phyloP scores from a whole-genome alignment of 805 yeast species.

The Candida pini region DNA sequence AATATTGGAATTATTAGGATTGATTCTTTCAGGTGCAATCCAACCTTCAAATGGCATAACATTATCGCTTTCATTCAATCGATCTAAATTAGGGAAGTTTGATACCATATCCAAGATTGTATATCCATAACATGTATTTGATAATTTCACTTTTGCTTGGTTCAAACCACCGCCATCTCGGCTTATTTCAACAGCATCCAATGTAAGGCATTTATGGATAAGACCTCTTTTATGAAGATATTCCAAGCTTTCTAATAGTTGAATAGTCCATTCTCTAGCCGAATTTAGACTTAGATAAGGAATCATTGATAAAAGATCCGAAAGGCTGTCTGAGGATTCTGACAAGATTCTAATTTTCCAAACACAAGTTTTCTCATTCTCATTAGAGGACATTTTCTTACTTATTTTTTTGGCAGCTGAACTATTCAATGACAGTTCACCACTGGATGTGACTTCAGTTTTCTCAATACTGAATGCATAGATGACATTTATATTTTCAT shows the following conservation, averaged over 20 bases:
- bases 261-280: slow-evolving; percentile 86
- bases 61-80: slow-evolving; percentile 16
- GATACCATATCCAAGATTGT: slow-evolving; percentile 36
- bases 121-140: slow-evolving; percentile 56
- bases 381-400: slow-evolving; percentile 23
- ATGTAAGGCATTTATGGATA: slow-evolving; percentile 62
- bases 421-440: slow-evolving; percentile 26
- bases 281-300: slow-evolving; percentile 63
- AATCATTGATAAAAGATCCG: slow-evolving; percentile 62
- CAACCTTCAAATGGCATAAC: slow-evolving; percentile 38
- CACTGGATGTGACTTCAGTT: slow-evolving; percentile 25
- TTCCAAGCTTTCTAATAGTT: slow-evolving; percentile 80
- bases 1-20: slow-evolving; percentile 15
- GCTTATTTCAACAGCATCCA: slow-evolving; percentile 51
- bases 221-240: slow-evolving; percentile 80
- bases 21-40: slow-evolving; percentile 74
- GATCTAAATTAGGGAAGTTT: slow-evolving; percentile 26
- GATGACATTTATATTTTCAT: slow-evolving; percentile 61
- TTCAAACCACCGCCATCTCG: slow-evolving; percentile 48
- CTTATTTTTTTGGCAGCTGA: slow-evolving; percentile 28
- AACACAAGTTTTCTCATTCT: slow-evolving; percentile 24
- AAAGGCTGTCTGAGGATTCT: slow-evolving; percentile 54
- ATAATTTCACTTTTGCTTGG: slow-evolving; percentile 51
- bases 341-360: slow-evolving; percentile 71
- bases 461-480: slow-evolving; percentile 72